A percentile compares a stretch with the other conserved stretches of the same genome.
These are phyloP conservation scores for Leccinum rimulosum DNA, from an alignment of 768 basidiomycete species.

Conservation along the genomic window DNA sequence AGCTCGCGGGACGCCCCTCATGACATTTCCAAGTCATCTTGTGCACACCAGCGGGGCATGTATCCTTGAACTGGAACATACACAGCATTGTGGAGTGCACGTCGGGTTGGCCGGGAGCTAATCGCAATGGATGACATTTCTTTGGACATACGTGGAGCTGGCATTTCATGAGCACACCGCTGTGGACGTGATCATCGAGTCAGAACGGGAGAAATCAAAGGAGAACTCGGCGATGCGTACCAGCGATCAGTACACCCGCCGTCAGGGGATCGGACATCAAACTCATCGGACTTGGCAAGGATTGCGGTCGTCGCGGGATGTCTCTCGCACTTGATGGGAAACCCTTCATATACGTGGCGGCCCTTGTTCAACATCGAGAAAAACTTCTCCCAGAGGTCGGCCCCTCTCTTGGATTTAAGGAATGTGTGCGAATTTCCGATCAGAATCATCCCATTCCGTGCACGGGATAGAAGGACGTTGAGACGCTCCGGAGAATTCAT, in stretches of 20 bases:
- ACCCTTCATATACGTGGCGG: slow-evolving; percentile 54
- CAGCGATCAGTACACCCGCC: slow-evolving; percentile 64
- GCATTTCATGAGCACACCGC: slow-evolving; percentile 16
- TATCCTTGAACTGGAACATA: slow-evolving; percentile 30
- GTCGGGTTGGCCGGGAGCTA: slow-evolving; percentile 41
- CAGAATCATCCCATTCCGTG: slow-evolving; percentile 62
- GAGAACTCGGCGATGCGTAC: slow-evolving; percentile 34
- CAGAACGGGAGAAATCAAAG: not conserved
- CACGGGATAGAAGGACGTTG: slow-evolving; percentile 72
- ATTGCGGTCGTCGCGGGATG: slow-evolving; percentile 44
- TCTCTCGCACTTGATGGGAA: slow-evolving; percentile 57
- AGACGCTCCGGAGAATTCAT: slow-evolving; percentile 69
- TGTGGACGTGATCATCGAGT: slow-evolving; percentile 1
- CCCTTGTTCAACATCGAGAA: slow-evolving; percentile 42
- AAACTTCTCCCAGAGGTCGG: slow-evolving; percentile 48
- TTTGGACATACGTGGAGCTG: slow-evolving; percentile 50
- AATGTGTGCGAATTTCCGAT: slow-evolving; percentile 69
- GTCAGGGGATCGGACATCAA: slow-evolving; percentile 54
- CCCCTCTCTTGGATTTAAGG: slow-evolving; percentile 49
- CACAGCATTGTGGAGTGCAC: slow-evolving; percentile 40
- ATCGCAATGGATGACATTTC: slow-evolving; percentile 58
- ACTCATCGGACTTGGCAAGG: slow-evolving; percentile 43
- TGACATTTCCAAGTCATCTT: slow-evolving; percentile 44
- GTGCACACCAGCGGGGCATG: slow-evolving; percentile 47
- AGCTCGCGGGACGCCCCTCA: slow-evolving; percentile 37